These are phyloP conservation scores for Alternaria brassicae DNA, from an alignment of 2,329 filamentous ascomycete species.

Conservation along the genomic window DNA sequence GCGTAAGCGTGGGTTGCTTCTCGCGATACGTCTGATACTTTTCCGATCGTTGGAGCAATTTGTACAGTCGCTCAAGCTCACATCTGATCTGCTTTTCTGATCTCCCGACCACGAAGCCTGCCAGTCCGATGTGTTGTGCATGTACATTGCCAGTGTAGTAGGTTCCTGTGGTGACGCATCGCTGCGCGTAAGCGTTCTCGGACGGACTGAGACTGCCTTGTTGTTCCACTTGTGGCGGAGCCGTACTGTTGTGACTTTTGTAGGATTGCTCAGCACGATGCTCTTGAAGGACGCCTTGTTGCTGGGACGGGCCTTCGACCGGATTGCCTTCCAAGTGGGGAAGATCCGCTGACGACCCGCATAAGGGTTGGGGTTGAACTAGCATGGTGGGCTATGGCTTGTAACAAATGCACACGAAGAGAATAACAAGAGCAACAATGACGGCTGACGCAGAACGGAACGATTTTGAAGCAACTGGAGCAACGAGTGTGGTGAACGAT, in stretches of 20 bases:
- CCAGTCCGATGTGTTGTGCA: conserved; percentile 31
- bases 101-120: conserved; percentile 31
- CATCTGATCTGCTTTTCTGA: conserved; percentile 39
- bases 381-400: conserved; percentile 41
- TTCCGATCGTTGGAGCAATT: conserved; percentile 45
- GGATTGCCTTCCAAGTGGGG: conserved; percentile 44
- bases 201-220: conserved; percentile 39
- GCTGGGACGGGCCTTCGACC: conserved; percentile 25
- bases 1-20: conserved; percentile 45
- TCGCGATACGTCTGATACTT: conserved; percentile 57
- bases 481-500: conserved; percentile 49
- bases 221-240: conserved; percentile 38
- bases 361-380: conserved; percentile 45
- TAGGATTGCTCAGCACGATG: conserved; percentile 53
- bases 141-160: conserved; percentile 38
- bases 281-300: conserved; percentile 50
- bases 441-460: conserved; percentile 42
- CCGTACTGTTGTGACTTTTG: conserved; percentile 27
- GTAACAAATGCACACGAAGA: conserved; percentile 34
- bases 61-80: conserved; percentile 40
- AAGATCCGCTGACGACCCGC: conserved; percentile 54
- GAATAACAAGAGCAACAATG: conserved; percentile 50
- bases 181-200: conserved; percentile 33
- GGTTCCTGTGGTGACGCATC: conserved; percentile 22
- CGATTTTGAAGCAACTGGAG: conserved; percentile 54